These are phyloP conservation scores for Colletotrichum brevisporum DNA, from an alignment of 2,329 filamentous ascomycete species.

Conservation along the genomic window DNA sequence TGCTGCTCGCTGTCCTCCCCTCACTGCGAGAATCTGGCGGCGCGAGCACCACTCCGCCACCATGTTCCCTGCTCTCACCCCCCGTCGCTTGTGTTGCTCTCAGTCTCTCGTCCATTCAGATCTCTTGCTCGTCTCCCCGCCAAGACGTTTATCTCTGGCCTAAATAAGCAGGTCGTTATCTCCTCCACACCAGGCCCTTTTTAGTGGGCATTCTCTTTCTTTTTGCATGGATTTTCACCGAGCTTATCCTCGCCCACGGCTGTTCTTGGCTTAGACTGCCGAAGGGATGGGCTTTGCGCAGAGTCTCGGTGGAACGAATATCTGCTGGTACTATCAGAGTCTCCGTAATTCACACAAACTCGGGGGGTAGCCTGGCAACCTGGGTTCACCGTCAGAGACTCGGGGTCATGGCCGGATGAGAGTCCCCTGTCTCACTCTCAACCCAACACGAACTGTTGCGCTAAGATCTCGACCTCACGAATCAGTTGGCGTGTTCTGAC, in stretches of 20 bases:
- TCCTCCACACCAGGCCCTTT: constrained; percentile 26
- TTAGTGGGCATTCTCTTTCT: background rate
- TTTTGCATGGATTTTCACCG: constrained; percentile 25
- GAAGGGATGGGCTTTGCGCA: constrained; percentile 23
- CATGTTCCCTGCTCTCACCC: constrained; percentile 32
- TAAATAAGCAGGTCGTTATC: constrained; percentile 41
- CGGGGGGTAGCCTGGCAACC: no score
- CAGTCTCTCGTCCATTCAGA: constrained; percentile 28
- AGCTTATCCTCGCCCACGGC: constrained; percentile 39
- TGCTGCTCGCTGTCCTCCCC: no score
- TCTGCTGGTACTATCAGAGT: background rate
- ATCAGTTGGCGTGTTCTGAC: constrained; percentile 17
- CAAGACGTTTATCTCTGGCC: constrained; percentile 40
- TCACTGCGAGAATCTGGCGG: constrained; percentile 2
- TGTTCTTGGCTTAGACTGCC: constrained; percentile 27
- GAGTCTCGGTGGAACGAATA: constrained; percentile 9
- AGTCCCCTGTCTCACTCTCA: constrained; percentile 1
- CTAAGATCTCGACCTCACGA: constrained; percentile 7
- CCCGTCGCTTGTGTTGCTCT: constrained; percentile 6
- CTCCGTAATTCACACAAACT: no score
- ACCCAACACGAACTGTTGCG: background rate
- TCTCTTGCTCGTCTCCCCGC: constrained; percentile 26
- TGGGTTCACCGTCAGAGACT: constrained; percentile 2
- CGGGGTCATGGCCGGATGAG: constrained; percentile 20
- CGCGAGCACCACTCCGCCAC: constrained; percentile 21